Base-by-base conservation (phyloP, 352 stramenopile species). In the Pythium utonaiense region DNA sequence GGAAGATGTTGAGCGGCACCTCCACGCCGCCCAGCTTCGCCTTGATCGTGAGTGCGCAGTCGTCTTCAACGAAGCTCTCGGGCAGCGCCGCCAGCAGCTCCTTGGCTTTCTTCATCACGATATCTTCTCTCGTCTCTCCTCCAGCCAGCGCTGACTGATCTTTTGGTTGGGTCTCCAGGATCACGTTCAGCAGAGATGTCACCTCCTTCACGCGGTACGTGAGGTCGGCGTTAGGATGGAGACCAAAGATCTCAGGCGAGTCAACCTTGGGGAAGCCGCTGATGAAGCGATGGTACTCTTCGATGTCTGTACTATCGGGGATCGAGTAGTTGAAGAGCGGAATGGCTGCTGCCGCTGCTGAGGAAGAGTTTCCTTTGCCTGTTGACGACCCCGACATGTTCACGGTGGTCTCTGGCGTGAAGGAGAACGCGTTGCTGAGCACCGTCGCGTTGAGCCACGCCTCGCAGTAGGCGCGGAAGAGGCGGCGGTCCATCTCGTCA, bases 201-300 rank as follows among this genome's bases (percentile, higher is more conserved):
- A 98, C 93, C 64, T 99, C 96, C 44, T 99, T 98, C 6, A 98
- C 94, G 25, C 94, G 87, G 73, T 98, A 99, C 42, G 96, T 99
- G 25, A 99, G 78, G 67, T 99, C 96, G 22, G 97, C 97, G 73
- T 99, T 99, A 58, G 96, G 96, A 60, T 99, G 97, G 62, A 99
- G 69, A 1, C 97, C 97, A 82, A 99, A 99, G 69, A 99, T 98
- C 76, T 99, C 97, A 24, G 97, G 96, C 52, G 94, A 98, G 71
- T 99, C 97, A 62, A 98, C 96, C 54, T 99, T 96, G 0, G 97
- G 96, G 38, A 99, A 96, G 17, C 76, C 86, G 64, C 97, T 19
- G 36, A 91, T 78, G 21, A 86, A 74, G 9, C 78, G 78, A 17
- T 89, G 80, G 41, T 73, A 89, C 59, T 98, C 89, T 42, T 96